Evolutionary conservation across 1,139 yeast genomes (phyloP).

Genomic region (Arxiozyma bovina): DNA sequence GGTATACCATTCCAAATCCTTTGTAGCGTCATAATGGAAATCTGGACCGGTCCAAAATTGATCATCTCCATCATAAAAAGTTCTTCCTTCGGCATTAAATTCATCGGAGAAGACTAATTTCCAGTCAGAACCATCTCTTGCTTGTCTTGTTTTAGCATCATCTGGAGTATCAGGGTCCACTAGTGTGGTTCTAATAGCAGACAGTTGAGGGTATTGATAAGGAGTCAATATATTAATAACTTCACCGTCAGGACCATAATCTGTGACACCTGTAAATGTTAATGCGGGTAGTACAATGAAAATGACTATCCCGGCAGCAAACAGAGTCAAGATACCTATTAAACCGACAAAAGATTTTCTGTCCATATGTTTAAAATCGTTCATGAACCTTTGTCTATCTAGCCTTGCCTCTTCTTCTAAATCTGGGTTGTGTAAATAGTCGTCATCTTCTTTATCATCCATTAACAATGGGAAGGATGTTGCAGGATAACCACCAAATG

Average conservation of each 20-base stretch:
- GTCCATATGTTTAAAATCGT: constrained; percentile 56
- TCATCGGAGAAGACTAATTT: constrained; percentile 71
- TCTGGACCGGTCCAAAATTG: constrained; percentile 77
- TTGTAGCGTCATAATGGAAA: constrained; percentile 68
- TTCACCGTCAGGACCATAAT: constrained; percentile 17
- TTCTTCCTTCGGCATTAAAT: constrained; percentile 72
- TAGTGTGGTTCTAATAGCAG: constrained; percentile 52
- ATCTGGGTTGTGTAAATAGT: constrained; percentile 86
- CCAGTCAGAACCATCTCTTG: constrained; percentile 55
- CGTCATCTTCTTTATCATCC: constrained; percentile 89
- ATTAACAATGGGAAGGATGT: constrained; percentile 74
- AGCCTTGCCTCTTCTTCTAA: constrained; percentile 78
- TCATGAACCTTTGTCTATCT: constrained; percentile 52
- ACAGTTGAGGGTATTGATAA: constrained; percentile 50
- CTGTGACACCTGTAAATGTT: constrained; percentile 59
- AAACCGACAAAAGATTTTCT: constrained; percentile 49
- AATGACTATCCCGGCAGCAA: constrained; percentile 50
- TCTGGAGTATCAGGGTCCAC: constrained; percentile 77
- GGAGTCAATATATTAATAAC: constrained; percentile 42
- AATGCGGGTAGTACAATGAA: constrained; percentile 67
- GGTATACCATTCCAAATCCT: constrained; percentile 80
- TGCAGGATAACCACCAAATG: constrained; percentile 94
- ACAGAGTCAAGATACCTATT: constrained; percentile 47
- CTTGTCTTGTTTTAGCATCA: constrained; percentile 39
- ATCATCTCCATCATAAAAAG: constrained; percentile 76